A percentile compares a stretch with the other conserved stretches of the same genome.
These are phyloP conservation scores for Beauveria rudraprayagi DNA, from an alignment of 2,329 filamentous ascomycete species.

Conservation along the genomic window DNA sequence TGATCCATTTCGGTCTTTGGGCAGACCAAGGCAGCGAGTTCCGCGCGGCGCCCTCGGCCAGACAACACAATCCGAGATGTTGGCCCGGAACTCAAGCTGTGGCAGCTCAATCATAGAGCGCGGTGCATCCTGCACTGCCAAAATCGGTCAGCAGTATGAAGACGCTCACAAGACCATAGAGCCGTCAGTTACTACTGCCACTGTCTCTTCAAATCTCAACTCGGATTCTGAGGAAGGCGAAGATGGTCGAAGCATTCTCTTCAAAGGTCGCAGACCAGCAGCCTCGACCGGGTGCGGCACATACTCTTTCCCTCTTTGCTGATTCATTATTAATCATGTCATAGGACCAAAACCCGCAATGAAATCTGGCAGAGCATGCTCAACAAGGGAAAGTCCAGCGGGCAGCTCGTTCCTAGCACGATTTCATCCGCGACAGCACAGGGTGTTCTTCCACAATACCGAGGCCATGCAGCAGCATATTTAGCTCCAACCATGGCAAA, in stretches of 20 bases:
- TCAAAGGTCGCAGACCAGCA: conserved; percentile 28
- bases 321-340: background rate
- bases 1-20: conserved; percentile 19
- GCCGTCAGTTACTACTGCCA: background rate
- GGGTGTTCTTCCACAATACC: conserved; percentile 46
- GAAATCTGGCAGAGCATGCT: conserved; percentile 43
- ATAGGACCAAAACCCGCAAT: conserved; percentile 32
- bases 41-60: conserved; percentile 19
- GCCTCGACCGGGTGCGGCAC: conserved; percentile 23
- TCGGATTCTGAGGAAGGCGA: conserved; percentile 24
- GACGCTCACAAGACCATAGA: conserved; percentile 21
- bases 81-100: conserved; percentile 18
- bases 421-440: conserved; percentile 46
- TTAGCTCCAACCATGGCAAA: conserved; percentile 37
- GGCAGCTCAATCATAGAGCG: conserved; percentile 18
- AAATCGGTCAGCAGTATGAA: conserved; percentile 19
- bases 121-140: conserved; percentile 17
- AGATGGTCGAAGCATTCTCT: conserved; percentile 28
- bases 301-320: background rate
- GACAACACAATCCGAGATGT: conserved; percentile 27
- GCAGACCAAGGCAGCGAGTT: conserved; percentile 13
- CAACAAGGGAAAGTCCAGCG: conserved; percentile 44
- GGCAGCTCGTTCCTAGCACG: conserved; percentile 36
- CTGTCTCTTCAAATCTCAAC: conserved; percentile 16
- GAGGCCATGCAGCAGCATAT: conserved; percentile 44